Conservation (phyloP, 202 grass and related monocot genomes). For the Schoenoplectus tabernaemontani region DNA sequence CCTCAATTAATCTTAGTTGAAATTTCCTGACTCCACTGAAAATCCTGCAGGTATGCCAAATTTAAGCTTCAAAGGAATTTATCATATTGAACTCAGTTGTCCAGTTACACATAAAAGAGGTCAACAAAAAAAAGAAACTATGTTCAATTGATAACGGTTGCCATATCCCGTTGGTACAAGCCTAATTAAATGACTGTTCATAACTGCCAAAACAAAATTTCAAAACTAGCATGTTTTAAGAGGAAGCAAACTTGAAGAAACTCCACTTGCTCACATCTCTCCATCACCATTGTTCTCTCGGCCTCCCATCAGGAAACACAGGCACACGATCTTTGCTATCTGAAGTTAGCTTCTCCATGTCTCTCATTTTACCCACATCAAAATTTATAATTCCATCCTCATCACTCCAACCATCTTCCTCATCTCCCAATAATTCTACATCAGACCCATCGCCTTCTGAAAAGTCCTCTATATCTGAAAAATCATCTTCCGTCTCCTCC, state of each 20-base stretch:
- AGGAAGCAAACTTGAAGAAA: neutral
- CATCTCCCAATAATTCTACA: conserved; percentile 48
- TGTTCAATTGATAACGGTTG: neutral
- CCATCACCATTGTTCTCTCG: conserved; percentile 69
- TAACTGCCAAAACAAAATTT: neutral
- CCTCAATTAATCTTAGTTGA: neutral
- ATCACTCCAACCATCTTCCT: conserved; percentile 76
- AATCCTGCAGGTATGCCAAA: neutral
- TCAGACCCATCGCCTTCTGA: conserved; percentile 36
- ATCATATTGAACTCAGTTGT: neutral
- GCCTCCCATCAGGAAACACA: conserved; percentile 68
- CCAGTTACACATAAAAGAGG: neutral
- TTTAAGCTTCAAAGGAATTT: neutral
- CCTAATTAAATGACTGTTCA: neutral
- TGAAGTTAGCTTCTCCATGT: conserved; percentile 21
- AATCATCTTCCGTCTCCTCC: conserved; percentile 47
- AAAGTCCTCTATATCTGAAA: conserved; percentile 72
- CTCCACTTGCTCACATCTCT: conserved; percentile 14
- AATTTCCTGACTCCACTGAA: neutral
- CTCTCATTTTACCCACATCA: conserved; percentile 16
- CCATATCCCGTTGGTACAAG: neutral
- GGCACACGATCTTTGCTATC: conserved; percentile 30
- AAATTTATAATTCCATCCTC: conserved; percentile 32
- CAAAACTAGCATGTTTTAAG: neutral
- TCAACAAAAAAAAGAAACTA: neutral